Evolutionary conservation across 345 rosid genomes (phyloP), one percentile per base, ranked within the genome.

Genomic region (Eucalyptus cladocalyx): DNA sequence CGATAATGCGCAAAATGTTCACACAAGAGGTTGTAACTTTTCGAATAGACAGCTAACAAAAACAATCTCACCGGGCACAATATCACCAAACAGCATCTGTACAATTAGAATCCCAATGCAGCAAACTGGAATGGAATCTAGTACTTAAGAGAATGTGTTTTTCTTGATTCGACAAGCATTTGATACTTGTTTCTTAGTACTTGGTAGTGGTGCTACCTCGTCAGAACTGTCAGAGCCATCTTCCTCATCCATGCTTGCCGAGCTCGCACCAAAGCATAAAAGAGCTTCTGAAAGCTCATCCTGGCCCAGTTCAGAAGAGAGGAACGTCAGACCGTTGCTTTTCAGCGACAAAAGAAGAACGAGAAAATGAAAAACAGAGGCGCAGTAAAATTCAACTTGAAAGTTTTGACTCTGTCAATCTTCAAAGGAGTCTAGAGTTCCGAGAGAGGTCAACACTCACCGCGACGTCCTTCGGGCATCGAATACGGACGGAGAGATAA

Each of bases 211-310:
- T 24, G 40, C 50, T 86, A 88, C 99, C 98, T 96, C 96, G 91
- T 90, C 92, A 6, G 98, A 92, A 91, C 81, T 92, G 76, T 90
- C 89, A 88, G 45, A 86, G 67, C 88, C 91, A 28, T 91, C 93
- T 87, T 92, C 95, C 93, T 90, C 93, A 89, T 95, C 96, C 87
- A 95, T 90, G 47, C 93, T 90, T 12, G 93, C 91, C 24, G 98
- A 97, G 90, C 93, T 93, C 80, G 99, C 99, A 88, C 99, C 99
- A 80, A 97, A 96, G 91, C 93, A 93, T 87, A 96, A 86, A 88
- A 97, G 94, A 40, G 98, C 97, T 87, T 97, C 99, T 18, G 98
- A 96, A 72, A 97, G 93, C 88, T 89, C 90, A 91, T 95, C 97
- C 99, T 96, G 92, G 9, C 40, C 28, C 21, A 60, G 21, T 81